These are phyloP conservation scores for Rhodomyrtus psidioides DNA, from an alignment of 441 rosid species.

Conservation along the genomic window DNA sequence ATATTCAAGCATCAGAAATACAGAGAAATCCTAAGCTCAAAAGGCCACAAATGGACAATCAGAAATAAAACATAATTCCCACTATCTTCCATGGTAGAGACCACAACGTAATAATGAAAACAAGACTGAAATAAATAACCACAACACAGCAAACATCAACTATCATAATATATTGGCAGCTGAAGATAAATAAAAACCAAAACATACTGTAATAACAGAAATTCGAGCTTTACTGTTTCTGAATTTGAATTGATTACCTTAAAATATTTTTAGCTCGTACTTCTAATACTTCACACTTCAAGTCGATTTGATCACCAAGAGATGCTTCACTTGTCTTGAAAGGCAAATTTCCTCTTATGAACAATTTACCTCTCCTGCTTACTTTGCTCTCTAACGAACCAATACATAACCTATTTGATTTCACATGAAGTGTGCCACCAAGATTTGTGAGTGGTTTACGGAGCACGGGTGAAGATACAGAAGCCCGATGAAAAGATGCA, in stretches of 20 bases:
- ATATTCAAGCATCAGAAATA: background rate
- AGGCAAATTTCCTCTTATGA: slow-evolving; percentile 85
- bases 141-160: background rate
- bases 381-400: slow-evolving; percentile 84
- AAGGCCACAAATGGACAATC: background rate
- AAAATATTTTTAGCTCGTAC: slow-evolving; percentile 88
- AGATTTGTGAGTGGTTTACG: slow-evolving; percentile 88
- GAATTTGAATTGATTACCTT: slow-evolving; percentile 38
- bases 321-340: slow-evolving; percentile 80
- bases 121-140: background rate
- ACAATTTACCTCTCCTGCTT: slow-evolving; percentile 86
- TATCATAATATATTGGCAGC: background rate
- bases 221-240: background rate
- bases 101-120: background rate
- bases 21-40: background rate
- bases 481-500: slow-evolving; percentile 90
- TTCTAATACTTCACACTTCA: slow-evolving; percentile 97
- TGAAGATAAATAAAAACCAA: background rate
- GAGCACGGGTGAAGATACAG: slow-evolving; percentile 87
- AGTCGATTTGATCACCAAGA: slow-evolving; percentile 70
- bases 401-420: slow-evolving; percentile 87
- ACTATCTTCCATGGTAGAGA: background rate
- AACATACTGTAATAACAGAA: background rate
- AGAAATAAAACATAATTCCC: background rate
- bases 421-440: slow-evolving; percentile 85